Percentiles rank a stretch among this genome's conserved stretches.
These are phyloP conservation scores for Nematocida minor DNA, from an alignment of 371 early-diverging fungal species.

Conservation along the genomic window DNA sequence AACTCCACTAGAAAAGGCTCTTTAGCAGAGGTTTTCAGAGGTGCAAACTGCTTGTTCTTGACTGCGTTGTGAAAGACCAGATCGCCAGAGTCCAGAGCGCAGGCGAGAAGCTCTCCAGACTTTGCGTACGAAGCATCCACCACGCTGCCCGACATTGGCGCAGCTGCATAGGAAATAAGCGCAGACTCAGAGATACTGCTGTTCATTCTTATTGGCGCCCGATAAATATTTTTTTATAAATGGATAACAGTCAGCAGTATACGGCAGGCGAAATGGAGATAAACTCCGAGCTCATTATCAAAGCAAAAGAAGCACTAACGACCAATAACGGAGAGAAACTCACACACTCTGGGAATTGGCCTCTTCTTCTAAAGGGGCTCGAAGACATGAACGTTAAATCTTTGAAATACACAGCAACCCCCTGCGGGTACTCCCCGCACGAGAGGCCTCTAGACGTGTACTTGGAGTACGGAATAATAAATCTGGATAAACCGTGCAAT, in stretches of 20 bases:
- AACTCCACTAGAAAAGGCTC: background rate
- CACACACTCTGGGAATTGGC: slow-evolving; percentile 26
- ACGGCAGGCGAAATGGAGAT: background rate
- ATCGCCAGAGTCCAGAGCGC: background rate
- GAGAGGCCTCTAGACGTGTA: slow-evolving; percentile 81
- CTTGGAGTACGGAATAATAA: slow-evolving; percentile 84
- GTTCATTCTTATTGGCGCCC: too few species aligned
- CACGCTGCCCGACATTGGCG: background rate
- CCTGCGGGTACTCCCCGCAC: slow-evolving; percentile 83
- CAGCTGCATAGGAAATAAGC: background rate
- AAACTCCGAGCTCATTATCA: background rate
- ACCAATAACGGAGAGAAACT: background rate
- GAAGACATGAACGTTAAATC: slow-evolving; percentile 93
- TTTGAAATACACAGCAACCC: slow-evolving; percentile 90
- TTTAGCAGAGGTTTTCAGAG: background rate
- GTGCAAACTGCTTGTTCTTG: background rate
- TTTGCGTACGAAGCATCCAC: slow-evolving; percentile 11
- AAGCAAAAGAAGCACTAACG: slow-evolving; percentile 8
- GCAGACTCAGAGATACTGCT: background rate
- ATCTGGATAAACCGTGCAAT: slow-evolving; percentile 94
- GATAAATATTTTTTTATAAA: slow-evolving; percentile 22
- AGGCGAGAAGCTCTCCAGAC: slow-evolving; percentile 20
- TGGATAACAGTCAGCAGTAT: background rate
- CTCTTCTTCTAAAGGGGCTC: slow-evolving; percentile 70
- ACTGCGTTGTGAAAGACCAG: slow-evolving; percentile 25